A percentile compares a stretch with the other conserved stretches of the same genome.
phyloP scores from a whole-genome alignment of 2,329 filamentous ascomycete genomes.

The Colletotrichum caudatum region DNA sequence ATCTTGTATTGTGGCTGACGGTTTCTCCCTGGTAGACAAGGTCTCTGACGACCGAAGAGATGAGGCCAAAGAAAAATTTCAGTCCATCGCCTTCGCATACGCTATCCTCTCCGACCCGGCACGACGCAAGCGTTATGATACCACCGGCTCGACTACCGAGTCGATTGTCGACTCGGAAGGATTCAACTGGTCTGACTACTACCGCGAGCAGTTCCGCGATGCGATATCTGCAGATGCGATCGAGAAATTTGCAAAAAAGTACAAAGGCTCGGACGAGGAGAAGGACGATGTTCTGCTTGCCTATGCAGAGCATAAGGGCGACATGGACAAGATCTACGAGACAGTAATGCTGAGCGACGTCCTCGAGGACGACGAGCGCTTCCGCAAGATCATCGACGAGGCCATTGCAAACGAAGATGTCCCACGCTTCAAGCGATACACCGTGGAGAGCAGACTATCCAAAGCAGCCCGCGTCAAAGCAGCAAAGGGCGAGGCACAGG shows the following conservation, averaged over 20 bases:
- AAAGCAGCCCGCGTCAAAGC: conserved; percentile 69
- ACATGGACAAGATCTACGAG: conserved; percentile 83
- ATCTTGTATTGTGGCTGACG: not conserved
- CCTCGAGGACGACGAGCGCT: conserved; percentile 86
- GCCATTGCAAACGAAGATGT: conserved; percentile 81
- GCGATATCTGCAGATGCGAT: conserved; percentile 81
- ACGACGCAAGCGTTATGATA: conserved; percentile 87
- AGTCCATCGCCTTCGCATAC: conserved; percentile 93
- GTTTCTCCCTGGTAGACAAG: conserved; percentile 71
- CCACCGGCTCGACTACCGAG: conserved; percentile 89
- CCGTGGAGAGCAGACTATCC: conserved; percentile 76
- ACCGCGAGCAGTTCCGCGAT: conserved; percentile 84
- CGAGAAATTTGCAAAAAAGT: conserved; percentile 78
- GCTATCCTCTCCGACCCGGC: conserved; percentile 87
- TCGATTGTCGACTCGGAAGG: conserved; percentile 80
- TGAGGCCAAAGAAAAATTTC: conserved; percentile 83
- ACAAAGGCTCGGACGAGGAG: conserved; percentile 91
- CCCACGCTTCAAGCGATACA: conserved; percentile 75
- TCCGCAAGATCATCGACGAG: conserved; percentile 81
- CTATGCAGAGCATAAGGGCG: conserved; percentile 79
- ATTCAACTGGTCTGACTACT: conserved; percentile 94
- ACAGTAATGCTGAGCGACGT: conserved; percentile 88
- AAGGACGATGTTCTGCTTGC: conserved; percentile 79
- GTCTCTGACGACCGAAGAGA: conserved; percentile 75
- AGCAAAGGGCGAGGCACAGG: conserved; percentile 75